phyloP scores from a whole-genome alignment of 345 rosid genomes.

The Sapria himalayana region DNA sequence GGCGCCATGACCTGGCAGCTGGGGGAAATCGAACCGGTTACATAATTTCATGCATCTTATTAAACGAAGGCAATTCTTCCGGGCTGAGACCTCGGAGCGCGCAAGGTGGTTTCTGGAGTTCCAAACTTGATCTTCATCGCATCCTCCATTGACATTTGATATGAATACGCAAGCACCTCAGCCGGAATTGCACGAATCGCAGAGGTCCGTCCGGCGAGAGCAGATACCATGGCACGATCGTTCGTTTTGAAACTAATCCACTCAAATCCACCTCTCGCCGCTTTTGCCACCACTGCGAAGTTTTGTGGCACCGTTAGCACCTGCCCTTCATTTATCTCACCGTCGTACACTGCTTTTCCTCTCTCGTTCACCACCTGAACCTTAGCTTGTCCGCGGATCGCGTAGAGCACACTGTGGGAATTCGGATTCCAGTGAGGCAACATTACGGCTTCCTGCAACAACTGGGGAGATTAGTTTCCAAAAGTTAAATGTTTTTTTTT shows the following conservation, averaged over 20 bases:
- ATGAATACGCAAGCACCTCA: slow-evolving; percentile 33
- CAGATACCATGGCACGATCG: slow-evolving; percentile 21
- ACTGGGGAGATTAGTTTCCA: not conserved
- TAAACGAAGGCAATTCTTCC: too few species aligned
- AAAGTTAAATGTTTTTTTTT: slow-evolving; percentile 10
- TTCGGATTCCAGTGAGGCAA: slow-evolving; percentile 47
- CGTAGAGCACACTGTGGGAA: slow-evolving; percentile 45
- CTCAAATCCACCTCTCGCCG: slow-evolving; percentile 32
- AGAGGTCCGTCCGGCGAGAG: slow-evolving; percentile 34
- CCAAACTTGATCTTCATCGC: slow-evolving; percentile 33
- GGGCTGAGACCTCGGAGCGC: slow-evolving; percentile 4
- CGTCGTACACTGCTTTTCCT: slow-evolving; percentile 35
- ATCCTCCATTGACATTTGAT: slow-evolving; percentile 26
- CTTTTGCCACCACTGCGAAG: slow-evolving; percentile 28
- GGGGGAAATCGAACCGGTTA: too few species aligned
- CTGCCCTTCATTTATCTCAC: slow-evolving; percentile 29
- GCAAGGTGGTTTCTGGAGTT: slow-evolving; percentile 23
- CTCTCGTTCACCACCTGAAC: slow-evolving; percentile 38
- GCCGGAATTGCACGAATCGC: slow-evolving; percentile 28
- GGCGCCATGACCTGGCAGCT: too few species aligned
- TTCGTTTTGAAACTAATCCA: slow-evolving; percentile 54
- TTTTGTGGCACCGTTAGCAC: slow-evolving; percentile 44
- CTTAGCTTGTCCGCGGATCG: slow-evolving; percentile 25
- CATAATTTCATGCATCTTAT: too few species aligned
- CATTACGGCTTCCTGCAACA: slow-evolving; percentile 29